Conservation (phyloP, 1,284 basidiomycete species). For the Taiwanofungus camphoratus region DNA sequence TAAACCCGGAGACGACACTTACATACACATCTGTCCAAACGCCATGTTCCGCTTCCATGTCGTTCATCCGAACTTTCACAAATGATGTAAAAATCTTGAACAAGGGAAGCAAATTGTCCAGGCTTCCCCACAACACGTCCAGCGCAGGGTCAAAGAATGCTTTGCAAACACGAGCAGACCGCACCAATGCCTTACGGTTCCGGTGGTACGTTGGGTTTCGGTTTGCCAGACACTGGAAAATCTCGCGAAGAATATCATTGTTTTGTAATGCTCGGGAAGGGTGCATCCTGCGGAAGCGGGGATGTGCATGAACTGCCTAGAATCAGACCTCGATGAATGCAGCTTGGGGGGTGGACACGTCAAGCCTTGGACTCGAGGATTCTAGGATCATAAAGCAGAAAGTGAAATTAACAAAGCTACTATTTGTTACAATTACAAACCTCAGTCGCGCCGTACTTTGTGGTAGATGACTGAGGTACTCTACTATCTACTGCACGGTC, state of each 20-base stretch:
- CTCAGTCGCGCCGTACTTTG: too few relatives aligned
- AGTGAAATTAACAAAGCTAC: too few relatives aligned
- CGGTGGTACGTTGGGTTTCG: neutral
- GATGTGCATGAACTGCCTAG: too few relatives aligned
- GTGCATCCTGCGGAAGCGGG: too few relatives aligned
- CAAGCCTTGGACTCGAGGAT: too few relatives aligned
- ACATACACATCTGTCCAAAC: neutral
- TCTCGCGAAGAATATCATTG: neutral
- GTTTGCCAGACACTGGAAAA: neutral
- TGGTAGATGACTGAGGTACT: too few relatives aligned
- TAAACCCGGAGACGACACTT: too few relatives aligned
- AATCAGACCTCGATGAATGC: too few relatives aligned
- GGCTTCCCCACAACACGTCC: neutral
- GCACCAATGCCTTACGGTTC: neutral
- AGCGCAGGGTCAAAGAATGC: neutral
- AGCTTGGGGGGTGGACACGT: too few relatives aligned
- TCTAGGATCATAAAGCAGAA: too few relatives aligned
- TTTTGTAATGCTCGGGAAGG: neutral
- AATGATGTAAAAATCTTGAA: neutral
- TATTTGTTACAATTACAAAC: too few relatives aligned
- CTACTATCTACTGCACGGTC: too few relatives aligned
- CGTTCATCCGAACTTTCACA: neutral
- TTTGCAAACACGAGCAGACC: neutral
- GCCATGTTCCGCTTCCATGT: neutral
- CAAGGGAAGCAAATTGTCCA: neutral